phyloP scores from a whole-genome alignment of 2,329 filamentous ascomycete genomes.

The Penicillium sp. region DNA sequence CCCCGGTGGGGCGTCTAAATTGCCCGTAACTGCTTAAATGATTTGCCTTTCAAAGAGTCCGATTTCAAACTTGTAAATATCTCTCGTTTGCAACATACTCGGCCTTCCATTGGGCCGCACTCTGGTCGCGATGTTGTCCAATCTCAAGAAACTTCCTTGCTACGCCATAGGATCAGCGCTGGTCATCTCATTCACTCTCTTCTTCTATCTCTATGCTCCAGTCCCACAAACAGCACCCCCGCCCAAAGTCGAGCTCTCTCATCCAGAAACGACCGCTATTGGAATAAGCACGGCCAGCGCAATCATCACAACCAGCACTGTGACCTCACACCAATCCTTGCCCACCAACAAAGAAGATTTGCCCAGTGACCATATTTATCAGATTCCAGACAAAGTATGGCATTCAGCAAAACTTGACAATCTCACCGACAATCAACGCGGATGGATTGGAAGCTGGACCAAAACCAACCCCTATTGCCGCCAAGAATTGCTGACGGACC shows the following conservation, averaged over 20 bases:
- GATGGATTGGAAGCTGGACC: slow-evolving; percentile 26
- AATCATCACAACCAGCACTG: neutral
- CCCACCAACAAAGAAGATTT: neutral
- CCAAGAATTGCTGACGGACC: slow-evolving; percentile 34
- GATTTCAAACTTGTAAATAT: neutral
- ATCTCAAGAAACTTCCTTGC: neutral
- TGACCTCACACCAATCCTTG: neutral
- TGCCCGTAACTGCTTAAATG: neutral
- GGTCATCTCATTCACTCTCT: neutral
- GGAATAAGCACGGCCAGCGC: too few species aligned
- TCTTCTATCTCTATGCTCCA: neutral
- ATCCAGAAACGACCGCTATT: neutral
- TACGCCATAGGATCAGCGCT: neutral
- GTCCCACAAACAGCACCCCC: neutral
- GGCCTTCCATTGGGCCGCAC: neutral
- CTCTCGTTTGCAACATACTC: neutral
- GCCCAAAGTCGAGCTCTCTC: too few species aligned
- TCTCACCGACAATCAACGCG: slow-evolving; percentile 23
- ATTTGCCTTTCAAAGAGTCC: neutral
- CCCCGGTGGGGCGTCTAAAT: neutral
- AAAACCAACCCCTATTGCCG: slow-evolving; percentile 25
- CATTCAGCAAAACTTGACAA: slow-evolving; percentile 23
- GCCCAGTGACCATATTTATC: neutral
- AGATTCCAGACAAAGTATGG: slow-evolving; percentile 23
- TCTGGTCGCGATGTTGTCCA: neutral